phyloP scores from a whole-genome alignment of 257 asterid genomes.

The Sherardia arvensis region DNA sequence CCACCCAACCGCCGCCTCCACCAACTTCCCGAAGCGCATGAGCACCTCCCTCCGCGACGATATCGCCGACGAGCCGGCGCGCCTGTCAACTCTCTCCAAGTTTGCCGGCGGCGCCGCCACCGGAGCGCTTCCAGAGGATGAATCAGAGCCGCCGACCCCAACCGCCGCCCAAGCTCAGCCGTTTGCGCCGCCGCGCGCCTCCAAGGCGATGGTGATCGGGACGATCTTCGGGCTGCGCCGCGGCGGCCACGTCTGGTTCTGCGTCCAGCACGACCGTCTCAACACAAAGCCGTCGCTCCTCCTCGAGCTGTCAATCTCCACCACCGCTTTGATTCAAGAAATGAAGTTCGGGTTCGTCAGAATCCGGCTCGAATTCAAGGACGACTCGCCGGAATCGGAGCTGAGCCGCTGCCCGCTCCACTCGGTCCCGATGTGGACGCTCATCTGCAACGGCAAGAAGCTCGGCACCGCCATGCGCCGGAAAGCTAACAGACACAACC shows the following conservation, averaged over 20 bases:
- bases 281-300: constrained; percentile 53
- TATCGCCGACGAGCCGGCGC: constrained; percentile 26
- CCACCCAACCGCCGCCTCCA: constrained; percentile 30
- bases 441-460: constrained; percentile 72
- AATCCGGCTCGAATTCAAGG: constrained; percentile 78
- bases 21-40: constrained; percentile 57
- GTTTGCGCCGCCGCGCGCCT: constrained; percentile 55
- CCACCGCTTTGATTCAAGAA: constrained; percentile 65
- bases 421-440: constrained; percentile 75
- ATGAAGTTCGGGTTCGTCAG: constrained; percentile 74
- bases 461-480: constrained; percentile 71
- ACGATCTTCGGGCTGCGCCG: constrained; percentile 84
- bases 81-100: constrained; percentile 9
- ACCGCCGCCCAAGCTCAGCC: constrained; percentile 12
- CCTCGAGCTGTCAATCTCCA: constrained; percentile 78
- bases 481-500: constrained; percentile 45
- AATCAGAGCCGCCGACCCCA: constrained; percentile 33
- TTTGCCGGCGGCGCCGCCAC: constrained; percentile 9
- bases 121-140: constrained; percentile 6
- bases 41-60: constrained; percentile 92
- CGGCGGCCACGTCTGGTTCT: constrained; percentile 89
- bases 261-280: constrained; percentile 74
- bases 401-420: constrained; percentile 55
- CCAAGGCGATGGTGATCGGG: constrained; percentile 85
- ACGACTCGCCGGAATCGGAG: constrained; percentile 43